These are phyloP conservation scores for Cladosporium sp. DNA, from an alignment of 2,329 filamentous ascomycete species.

Conservation along the genomic window DNA sequence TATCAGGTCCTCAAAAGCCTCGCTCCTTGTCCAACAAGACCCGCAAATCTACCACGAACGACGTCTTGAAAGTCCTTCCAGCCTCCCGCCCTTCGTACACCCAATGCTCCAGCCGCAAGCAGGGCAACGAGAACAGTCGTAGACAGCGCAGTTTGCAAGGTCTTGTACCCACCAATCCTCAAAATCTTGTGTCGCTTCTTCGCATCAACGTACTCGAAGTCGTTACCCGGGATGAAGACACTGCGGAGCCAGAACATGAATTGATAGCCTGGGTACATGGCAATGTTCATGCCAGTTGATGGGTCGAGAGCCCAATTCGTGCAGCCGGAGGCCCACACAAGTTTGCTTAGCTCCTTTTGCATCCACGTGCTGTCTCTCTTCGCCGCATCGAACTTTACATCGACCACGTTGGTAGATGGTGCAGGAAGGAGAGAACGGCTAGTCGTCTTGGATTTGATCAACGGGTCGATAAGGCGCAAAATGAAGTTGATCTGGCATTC, in stretches of 20 bases:
- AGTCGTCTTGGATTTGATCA: slow-evolving; percentile 31
- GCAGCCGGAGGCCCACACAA: slow-evolving; percentile 48
- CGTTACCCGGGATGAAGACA: slow-evolving; percentile 33
- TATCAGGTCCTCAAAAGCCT: neutral
- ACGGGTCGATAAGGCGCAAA: slow-evolving; percentile 30
- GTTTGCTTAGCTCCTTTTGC: slow-evolving; percentile 35
- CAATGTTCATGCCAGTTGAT: slow-evolving; percentile 43
- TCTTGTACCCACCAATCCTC: slow-evolving; percentile 20
- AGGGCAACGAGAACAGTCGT: slow-evolving; percentile 1
- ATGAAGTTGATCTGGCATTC: slow-evolving; percentile 25
- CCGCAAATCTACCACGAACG: neutral
- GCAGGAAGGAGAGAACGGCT: slow-evolving; percentile 25
- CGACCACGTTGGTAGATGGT: slow-evolving; percentile 23
- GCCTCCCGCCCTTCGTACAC: slow-evolving; percentile 13
- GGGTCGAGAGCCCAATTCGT: slow-evolving; percentile 48
- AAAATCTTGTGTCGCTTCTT: slow-evolving; percentile 14
- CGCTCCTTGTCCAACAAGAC: neutral
- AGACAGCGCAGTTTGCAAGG: slow-evolving; percentile 7
- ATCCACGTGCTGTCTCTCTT: slow-evolving; percentile 33
- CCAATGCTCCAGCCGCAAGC: slow-evolving; percentile 10
- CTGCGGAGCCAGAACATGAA: slow-evolving; percentile 45
- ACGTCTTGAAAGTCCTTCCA: slow-evolving; percentile 1
- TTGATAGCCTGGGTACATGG: slow-evolving; percentile 50
- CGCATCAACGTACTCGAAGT: slow-evolving; percentile 20
- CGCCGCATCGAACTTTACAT: slow-evolving; percentile 22